These are phyloP conservation scores for Pycnococcus provasolii DNA, from an alignment of 139 green algal genomes.

Conservation along the genomic window DNA sequence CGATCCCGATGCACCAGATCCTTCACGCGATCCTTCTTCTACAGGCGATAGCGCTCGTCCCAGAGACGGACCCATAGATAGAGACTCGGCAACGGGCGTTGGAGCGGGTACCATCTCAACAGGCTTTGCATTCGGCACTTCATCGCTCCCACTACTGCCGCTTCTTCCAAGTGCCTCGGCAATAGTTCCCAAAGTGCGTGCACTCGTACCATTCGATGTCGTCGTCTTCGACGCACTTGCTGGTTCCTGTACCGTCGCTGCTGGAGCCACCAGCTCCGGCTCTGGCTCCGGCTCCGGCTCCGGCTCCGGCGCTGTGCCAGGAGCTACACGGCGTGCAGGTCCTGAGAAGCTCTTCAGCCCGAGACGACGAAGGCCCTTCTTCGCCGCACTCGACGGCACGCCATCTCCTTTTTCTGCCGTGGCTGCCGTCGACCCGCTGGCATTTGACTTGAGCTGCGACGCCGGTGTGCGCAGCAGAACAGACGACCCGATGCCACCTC, in stretches of 20 bases:
- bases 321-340: neutral
- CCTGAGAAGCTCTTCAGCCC: neutral
- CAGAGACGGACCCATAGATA: neutral
- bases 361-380: slow-evolving; percentile 1
- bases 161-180: neutral
- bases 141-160: neutral
- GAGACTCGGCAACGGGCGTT: neutral
- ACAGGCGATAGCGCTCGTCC: neutral
- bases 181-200: neutral
- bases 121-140: neutral
- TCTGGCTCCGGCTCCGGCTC: neutral
- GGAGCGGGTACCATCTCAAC: neutral
- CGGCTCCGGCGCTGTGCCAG: neutral
- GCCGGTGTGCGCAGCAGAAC: too few relatives aligned
- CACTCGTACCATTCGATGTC: neutral
- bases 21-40: slow-evolving; percentile 1
- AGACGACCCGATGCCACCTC: too few relatives aligned
- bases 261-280: neutral
- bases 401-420: neutral
- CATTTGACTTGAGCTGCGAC: neutral
- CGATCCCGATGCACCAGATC: neutral
- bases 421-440: neutral
- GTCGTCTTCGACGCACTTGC: neutral
- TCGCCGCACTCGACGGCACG: neutral
- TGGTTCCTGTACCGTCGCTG: neutral